Base-by-base conservation (phyloP, 2,329 filamentous ascomycete species). In the Exophiala sp. region DNA sequence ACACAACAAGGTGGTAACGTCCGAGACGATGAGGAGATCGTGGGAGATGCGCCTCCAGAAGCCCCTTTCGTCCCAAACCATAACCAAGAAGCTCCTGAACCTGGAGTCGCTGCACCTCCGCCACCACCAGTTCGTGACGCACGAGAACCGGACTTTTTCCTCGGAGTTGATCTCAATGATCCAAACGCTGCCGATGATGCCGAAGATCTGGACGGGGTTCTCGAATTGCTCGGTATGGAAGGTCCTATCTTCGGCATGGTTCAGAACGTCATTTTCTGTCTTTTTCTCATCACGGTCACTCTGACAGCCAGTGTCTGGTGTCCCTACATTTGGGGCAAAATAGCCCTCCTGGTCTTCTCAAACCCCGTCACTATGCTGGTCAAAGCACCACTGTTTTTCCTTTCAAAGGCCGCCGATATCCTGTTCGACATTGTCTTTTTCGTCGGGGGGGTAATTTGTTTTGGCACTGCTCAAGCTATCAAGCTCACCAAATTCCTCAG, bases 201-300 rank as follows among this genome's bases (percentile, higher is more conserved):
- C 8, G 93, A 98, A 68, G 93, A 98, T 63, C 81, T 98, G 13
- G 93, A 98, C 65, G 93, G 93, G 0, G 87, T 98, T 45, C 82
- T 98, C 73, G 93, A 98, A 66, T 79, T 98, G 13, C 85, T 98
- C 52, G 93, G 93, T 30, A 94, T 98, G 86, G 88, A 94, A 63
- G 93, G 93, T 0, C 93, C 93, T 0, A 76, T 98, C 2, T 84
- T 85, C 11, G 89, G 88, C 2, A 77, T 98, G 4, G 82, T 97
- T 59, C 93, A 98, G 63, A 98, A 98, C 60, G 89, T 87, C 48
- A 82, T 96, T 13, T 98, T 98, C 68, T 95, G 91, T 65, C 85
- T 86, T 6, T 84, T 97, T 39, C 76, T 98, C 22, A 88, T 98
- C 11, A 86, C 87, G 1, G 80, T 91, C 44, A 95, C 90, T 11